A percentile compares a stretch with the other conserved stretches of the same genome.
Evolutionary conservation across 768 basidiomycete genomes (phyloP).

Genomic region (Russula earlei): DNA sequence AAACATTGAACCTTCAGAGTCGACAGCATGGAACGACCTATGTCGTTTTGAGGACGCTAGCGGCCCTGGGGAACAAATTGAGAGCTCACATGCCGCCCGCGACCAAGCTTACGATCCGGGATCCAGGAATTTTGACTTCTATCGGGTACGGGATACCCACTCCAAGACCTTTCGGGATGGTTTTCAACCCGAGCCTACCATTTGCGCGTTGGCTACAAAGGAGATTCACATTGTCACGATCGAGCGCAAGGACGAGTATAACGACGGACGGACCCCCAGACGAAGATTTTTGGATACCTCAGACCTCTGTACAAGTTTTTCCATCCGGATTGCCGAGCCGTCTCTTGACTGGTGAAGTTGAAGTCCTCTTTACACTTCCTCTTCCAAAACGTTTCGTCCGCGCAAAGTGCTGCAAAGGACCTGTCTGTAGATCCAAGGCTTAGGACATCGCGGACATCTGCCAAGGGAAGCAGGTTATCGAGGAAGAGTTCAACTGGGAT

Average conservation of each 20-base stretch:
- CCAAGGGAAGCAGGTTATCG: conserved; percentile 56
- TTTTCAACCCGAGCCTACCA: conserved; percentile 52
- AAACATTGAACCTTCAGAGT: conserved; percentile 60
- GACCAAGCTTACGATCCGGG: conserved; percentile 58
- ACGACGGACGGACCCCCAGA: conserved; percentile 47
- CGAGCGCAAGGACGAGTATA: not conserved
- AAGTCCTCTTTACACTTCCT: conserved; percentile 58
- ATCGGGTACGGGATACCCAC: conserved; percentile 55
- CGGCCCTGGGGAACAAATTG: not conserved
- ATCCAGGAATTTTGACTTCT: conserved; percentile 49
- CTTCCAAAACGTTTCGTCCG: conserved; percentile 77
- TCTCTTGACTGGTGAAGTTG: conserved; percentile 64
- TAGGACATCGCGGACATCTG: conserved; percentile 47
- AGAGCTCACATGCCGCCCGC: conserved; percentile 72
- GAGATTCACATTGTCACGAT: not conserved
- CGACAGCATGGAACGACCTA: conserved; percentile 84
- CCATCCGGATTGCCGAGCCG: conserved; percentile 71
- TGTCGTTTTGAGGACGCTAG: not conserved
- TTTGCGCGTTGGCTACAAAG: conserved; percentile 45
- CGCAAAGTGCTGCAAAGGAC: conserved; percentile 48
- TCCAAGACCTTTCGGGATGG: conserved; percentile 27
- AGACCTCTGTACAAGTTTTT: conserved; percentile 71
- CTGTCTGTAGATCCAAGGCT: conserved; percentile 53
- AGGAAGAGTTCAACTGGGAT: conserved; percentile 72
- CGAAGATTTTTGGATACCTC: conserved; percentile 40